Conservation (phyloP, 768 basidiomycete species). For the Kwoniella dejecticola region DNA sequence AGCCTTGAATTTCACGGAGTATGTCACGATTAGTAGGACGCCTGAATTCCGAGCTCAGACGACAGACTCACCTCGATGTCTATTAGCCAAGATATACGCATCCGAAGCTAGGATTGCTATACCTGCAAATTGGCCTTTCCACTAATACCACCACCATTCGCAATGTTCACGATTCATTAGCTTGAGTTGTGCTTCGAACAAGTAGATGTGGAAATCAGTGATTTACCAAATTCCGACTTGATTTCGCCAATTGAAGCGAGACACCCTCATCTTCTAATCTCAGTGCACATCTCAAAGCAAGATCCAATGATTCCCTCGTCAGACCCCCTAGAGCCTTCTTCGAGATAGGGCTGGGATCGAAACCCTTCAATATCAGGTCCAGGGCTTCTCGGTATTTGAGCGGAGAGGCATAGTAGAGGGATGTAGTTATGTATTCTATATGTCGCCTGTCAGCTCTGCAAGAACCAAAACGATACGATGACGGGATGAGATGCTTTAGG, state of each 20-base stretch:
- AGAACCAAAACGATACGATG: not conserved
- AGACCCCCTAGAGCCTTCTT: constrained; percentile 25
- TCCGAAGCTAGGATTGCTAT: constrained; percentile 29
- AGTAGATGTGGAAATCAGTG: not conserved
- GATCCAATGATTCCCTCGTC: constrained; percentile 36
- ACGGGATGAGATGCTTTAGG: not conserved
- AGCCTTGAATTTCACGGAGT: not conserved
- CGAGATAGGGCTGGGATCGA: constrained; percentile 15
- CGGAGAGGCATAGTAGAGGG: constrained; percentile 31
- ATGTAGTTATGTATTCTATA: constrained; percentile 34
- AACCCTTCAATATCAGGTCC: constrained; percentile 17
- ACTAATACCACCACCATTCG: too few relatives aligned
- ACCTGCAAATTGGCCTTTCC: constrained; percentile 33
- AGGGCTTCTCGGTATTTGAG: constrained; percentile 27
- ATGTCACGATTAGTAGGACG: too few relatives aligned
- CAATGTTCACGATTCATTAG: too few relatives aligned
- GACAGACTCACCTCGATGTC: constrained; percentile 26
- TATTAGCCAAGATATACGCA: constrained; percentile 24
- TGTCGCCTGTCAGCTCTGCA: too few relatives aligned
- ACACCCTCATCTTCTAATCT: constrained; percentile 11
- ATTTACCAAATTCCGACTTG: constrained; percentile 26
- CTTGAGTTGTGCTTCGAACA: too few relatives aligned
- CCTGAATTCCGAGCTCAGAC: too few relatives aligned
- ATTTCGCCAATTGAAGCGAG: constrained; percentile 26
- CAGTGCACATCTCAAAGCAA: constrained; percentile 29